A percentile compares a stretch with the other conserved stretches of the same genome.
phyloP scores from a whole-genome alignment of 2,329 filamentous ascomycete genomes.

The Fusarium ambrosium region DNA sequence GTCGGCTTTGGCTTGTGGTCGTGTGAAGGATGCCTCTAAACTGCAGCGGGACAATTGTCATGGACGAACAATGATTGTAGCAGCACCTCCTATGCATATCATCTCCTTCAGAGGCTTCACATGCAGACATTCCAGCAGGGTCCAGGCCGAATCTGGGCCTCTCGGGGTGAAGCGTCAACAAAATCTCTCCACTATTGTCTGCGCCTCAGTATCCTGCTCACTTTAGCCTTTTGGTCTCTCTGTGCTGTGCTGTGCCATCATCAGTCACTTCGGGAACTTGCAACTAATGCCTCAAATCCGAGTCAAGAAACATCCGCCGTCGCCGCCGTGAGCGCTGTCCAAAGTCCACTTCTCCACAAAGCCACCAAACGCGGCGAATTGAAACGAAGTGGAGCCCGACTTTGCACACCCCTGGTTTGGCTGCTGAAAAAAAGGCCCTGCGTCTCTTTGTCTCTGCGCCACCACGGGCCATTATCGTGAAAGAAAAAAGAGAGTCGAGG shows the following conservation, averaged over 20 bases:
- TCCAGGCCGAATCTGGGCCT: constrained; percentile 7
- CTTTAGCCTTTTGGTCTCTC: neutral
- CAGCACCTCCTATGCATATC: neutral
- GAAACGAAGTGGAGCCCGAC: no score
- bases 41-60: neutral
- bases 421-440: neutral
- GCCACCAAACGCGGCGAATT: neutral
- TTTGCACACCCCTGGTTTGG: constrained; percentile 9
- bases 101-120: constrained; percentile 24
- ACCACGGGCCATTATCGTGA: constrained; percentile 13
- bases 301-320: constrained; percentile 26
- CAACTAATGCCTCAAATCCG: neutral
- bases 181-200: constrained; percentile 18
- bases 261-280: constrained; percentile 5
- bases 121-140: constrained; percentile 22
- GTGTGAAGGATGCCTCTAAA: constrained; percentile 7
- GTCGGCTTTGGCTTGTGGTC: constrained; percentile 1
- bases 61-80: neutral
- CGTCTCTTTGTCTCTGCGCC: constrained; percentile 4
- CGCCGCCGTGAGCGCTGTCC: constrained; percentile 16
- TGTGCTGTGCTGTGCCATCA: constrained; percentile 2
- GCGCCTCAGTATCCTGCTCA: neutral
- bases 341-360: neutral
- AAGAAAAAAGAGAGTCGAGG: neutral
- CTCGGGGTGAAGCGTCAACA: neutral